A percentile compares a stretch with the other conserved stretches of the same genome.
These are phyloP conservation scores for Collybiopsis luxurians DNA, from an alignment of 768 basidiomycete species.

Conservation along the genomic window DNA sequence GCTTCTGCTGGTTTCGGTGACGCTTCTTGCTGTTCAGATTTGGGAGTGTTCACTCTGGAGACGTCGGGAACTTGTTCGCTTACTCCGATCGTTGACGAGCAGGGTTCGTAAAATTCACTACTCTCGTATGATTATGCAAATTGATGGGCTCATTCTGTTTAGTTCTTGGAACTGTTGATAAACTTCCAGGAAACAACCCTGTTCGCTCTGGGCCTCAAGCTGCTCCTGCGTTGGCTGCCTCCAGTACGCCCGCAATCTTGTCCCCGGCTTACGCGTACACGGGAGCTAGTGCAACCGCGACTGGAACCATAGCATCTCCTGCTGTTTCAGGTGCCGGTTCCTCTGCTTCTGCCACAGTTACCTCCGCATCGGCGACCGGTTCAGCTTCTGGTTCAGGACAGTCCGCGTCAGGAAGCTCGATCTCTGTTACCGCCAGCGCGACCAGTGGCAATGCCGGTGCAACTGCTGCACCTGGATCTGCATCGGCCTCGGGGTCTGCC, in stretches of 20 bases:
- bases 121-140: not conserved
- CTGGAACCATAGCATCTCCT: slow-evolving; percentile 26
- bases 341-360: slow-evolving; percentile 3
- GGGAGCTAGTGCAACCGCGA: slow-evolving; percentile 34
- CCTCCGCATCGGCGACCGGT: not conserved
- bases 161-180: slow-evolving; percentile 45
- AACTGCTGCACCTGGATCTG: slow-evolving; percentile 21
- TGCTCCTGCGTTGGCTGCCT: slow-evolving; percentile 31
- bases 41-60: slow-evolving; percentile 43
- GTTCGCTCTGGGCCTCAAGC: slow-evolving; percentile 34
- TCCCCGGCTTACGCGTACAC: slow-evolving; percentile 47
- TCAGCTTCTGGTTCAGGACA: not conserved
- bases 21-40: slow-evolving; percentile 43
- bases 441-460: slow-evolving; percentile 28
- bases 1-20: slow-evolving; percentile 11
- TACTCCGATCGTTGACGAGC: slow-evolving; percentile 45
- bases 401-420: no score
- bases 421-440: not conserved
- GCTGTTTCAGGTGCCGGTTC: no score
- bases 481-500: slow-evolving; percentile 11
- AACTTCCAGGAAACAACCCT: slow-evolving; percentile 55
- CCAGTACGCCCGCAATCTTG: slow-evolving; percentile 36
- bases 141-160: slow-evolving; percentile 5
- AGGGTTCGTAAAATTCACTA: slow-evolving; percentile 27
- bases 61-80: slow-evolving; percentile 41